These are phyloP conservation scores for Fusarium haematococcum DNA, from an alignment of 2,329 filamentous ascomycete species.

Conservation along the genomic window DNA sequence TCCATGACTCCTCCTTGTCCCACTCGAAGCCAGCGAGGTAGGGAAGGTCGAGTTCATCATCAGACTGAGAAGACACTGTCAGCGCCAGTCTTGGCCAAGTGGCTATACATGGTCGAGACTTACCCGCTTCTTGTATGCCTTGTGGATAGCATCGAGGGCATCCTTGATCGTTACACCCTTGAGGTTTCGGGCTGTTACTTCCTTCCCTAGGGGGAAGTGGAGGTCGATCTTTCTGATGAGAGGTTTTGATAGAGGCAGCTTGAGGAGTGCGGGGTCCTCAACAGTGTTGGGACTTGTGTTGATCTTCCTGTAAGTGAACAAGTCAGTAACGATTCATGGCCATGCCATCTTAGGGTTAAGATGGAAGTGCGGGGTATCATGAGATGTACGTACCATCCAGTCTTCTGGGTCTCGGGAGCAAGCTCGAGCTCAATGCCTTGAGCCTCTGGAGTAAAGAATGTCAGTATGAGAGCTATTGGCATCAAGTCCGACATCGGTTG, in stretches of 20 bases:
- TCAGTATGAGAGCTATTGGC: slow-evolving; percentile 23
- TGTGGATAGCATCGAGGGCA: slow-evolving; percentile 93
- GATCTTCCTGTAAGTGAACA: slow-evolving; percentile 78
- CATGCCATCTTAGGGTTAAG: background rate
- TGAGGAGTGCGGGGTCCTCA: slow-evolving; percentile 87
- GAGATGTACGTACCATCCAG: slow-evolving; percentile 79
- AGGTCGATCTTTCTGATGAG: slow-evolving; percentile 95
- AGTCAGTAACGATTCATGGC: slow-evolving; percentile 18
- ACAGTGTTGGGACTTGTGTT: slow-evolving; percentile 84
- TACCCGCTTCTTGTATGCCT: slow-evolving; percentile 97
- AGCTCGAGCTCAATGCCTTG: slow-evolving; percentile 79
- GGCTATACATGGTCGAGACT: slow-evolving; percentile 44
- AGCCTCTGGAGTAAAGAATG: slow-evolving; percentile 67
- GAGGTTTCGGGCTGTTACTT: slow-evolving; percentile 89
- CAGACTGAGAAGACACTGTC: slow-evolving; percentile 67
- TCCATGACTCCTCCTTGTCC: slow-evolving; percentile 94
- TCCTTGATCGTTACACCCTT: slow-evolving; percentile 98
- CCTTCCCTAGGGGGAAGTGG: slow-evolving; percentile 87
- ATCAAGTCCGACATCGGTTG: slow-evolving; percentile 20
- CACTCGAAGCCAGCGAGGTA: slow-evolving; percentile 96
- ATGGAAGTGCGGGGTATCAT: slow-evolving; percentile 6
- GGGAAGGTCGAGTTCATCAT: slow-evolving; percentile 89
- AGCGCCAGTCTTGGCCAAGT: background rate
- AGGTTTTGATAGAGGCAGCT: slow-evolving; percentile 82
- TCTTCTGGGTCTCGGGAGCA: slow-evolving; percentile 85